phyloP scores from a whole-genome alignment of 2,329 filamentous ascomycete genomes.

The Colletotrichum eleusines region DNA sequence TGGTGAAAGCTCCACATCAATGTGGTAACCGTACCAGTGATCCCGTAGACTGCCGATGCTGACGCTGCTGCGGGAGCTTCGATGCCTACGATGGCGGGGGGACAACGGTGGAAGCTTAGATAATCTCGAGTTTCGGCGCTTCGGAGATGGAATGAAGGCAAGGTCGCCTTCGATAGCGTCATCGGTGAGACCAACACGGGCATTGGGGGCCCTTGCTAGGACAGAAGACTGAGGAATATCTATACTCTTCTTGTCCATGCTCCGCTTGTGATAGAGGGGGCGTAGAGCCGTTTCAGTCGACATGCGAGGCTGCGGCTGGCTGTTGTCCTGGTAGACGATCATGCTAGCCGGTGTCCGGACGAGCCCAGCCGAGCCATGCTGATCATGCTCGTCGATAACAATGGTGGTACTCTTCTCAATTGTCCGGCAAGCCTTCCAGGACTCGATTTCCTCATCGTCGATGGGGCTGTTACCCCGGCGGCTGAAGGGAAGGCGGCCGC shows the following conservation, averaged over 20 bases:
- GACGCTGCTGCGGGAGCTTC: slow-evolving; percentile 60
- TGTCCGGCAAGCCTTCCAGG: slow-evolving; percentile 63
- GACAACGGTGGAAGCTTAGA: slow-evolving; percentile 60
- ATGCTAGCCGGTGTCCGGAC: slow-evolving; percentile 63
- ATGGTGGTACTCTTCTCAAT: slow-evolving; percentile 49
- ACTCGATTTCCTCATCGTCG: slow-evolving; percentile 74
- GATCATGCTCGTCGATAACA: slow-evolving; percentile 48
- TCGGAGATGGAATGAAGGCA: slow-evolving; percentile 67
- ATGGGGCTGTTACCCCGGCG: slow-evolving; percentile 69
- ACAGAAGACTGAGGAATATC: slow-evolving; percentile 64
- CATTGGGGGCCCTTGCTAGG: slow-evolving; percentile 70
- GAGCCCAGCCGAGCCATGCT: slow-evolving; percentile 47
- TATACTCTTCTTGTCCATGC: slow-evolving; percentile 55
- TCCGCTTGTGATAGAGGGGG: slow-evolving; percentile 33
- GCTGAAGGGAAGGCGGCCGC: slow-evolving; percentile 56
- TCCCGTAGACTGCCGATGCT: slow-evolving; percentile 58
- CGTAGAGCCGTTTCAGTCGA: slow-evolving; percentile 32
- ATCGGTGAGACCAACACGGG: slow-evolving; percentile 72
- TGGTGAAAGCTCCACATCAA: slow-evolving; percentile 52
- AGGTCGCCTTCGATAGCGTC: slow-evolving; percentile 70
- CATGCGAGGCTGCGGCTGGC: slow-evolving; percentile 28
- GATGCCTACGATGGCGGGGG: slow-evolving; percentile 54
- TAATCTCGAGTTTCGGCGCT: slow-evolving; percentile 65
- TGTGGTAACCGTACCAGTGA: slow-evolving; percentile 53
- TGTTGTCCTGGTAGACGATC: slow-evolving; percentile 63